These are phyloP conservation scores for Phoma herbarum DNA, from an alignment of 2,329 filamentous ascomycete species.

Conservation along the genomic window DNA sequence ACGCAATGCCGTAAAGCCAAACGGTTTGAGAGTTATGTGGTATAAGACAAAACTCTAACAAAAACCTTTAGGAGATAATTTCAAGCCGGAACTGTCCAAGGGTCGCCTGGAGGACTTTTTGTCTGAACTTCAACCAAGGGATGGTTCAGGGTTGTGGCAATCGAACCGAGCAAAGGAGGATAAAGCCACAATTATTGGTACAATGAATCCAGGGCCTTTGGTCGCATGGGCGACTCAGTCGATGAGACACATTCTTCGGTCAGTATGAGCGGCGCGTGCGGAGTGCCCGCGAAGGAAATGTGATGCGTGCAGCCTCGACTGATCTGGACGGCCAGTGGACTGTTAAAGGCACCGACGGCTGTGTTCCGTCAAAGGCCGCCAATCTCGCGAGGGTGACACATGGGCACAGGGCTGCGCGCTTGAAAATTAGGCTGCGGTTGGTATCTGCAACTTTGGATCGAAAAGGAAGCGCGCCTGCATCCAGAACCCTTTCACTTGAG, in stretches of 20 bases:
- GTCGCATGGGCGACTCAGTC: constrained; percentile 25
- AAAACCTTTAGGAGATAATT: constrained; percentile 9
- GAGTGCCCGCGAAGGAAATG: constrained; percentile 27
- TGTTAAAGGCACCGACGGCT: constrained; percentile 27
- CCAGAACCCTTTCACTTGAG: constrained; percentile 22
- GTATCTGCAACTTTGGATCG: constrained; percentile 18
- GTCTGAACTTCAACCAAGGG: constrained; percentile 16
- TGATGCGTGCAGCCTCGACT: constrained; percentile 26
- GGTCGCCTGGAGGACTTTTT: constrained; percentile 2
- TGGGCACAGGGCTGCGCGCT: constrained; percentile 15
- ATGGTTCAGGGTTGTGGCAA: constrained; percentile 14
- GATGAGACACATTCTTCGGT: constrained; percentile 25
- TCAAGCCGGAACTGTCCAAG: neutral
- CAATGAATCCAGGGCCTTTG: constrained; percentile 7
- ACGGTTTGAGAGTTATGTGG: constrained; percentile 19
- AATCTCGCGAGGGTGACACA: constrained; percentile 29
- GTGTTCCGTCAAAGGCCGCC: constrained; percentile 20
- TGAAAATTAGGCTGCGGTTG: constrained; percentile 17
- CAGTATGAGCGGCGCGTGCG: constrained; percentile 24
- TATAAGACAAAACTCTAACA: constrained; percentile 23
- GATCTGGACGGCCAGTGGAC: constrained; percentile 26
- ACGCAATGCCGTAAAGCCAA: constrained; percentile 26
- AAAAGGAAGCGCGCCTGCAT: constrained; percentile 18
- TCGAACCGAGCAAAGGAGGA: constrained; percentile 11
- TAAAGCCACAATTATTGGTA: constrained; percentile 19